phyloP scores from a whole-genome alignment of 2,329 filamentous ascomycete species.

The Colletotrichum navitas region DNA sequence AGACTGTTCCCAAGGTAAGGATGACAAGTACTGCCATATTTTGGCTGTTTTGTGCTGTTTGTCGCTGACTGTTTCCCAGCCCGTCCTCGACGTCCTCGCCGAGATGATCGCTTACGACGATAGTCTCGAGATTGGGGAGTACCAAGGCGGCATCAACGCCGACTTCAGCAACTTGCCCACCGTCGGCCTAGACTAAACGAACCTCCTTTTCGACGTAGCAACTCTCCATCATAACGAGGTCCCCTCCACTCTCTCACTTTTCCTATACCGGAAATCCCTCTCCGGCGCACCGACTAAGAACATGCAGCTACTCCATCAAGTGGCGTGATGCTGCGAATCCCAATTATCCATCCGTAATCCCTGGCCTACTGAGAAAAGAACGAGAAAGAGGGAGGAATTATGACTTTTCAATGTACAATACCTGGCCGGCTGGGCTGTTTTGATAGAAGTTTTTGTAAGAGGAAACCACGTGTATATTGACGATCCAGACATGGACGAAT shows the following conservation, averaged over 20 bases:
- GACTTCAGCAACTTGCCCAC: slow-evolving; percentile 63
- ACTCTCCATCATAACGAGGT: slow-evolving; percentile 15
- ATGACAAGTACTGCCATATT: background rate
- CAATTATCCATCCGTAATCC: slow-evolving; percentile 32
- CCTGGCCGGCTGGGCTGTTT: slow-evolving; percentile 52
- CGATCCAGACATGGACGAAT: slow-evolving; percentile 35
- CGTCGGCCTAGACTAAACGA: slow-evolving; percentile 66
- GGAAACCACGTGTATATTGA: slow-evolving; percentile 42
- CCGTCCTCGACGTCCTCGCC: slow-evolving; percentile 93
- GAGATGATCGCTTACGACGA: slow-evolving; percentile 98
- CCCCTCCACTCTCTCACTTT: slow-evolving; percentile 31
- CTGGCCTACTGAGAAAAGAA: slow-evolving; percentile 31
- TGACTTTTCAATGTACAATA: slow-evolving; percentile 56
- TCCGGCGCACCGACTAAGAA: slow-evolving; percentile 23
- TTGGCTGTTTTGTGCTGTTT: background rate
- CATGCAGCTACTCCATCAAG: slow-evolving; percentile 24
- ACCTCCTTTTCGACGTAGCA: background rate
- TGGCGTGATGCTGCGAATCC: slow-evolving; percentile 23
- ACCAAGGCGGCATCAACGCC: slow-evolving; percentile 49
- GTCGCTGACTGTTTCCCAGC: slow-evolving; percentile 61
- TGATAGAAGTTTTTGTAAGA: slow-evolving; percentile 58
- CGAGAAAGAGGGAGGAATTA: slow-evolving; percentile 28
- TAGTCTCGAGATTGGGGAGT: slow-evolving; percentile 70
- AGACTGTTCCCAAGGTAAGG: slow-evolving; percentile 92
- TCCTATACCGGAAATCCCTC: slow-evolving; percentile 8